Conservation (phyloP, 2,329 filamentous ascomycete species). For the Hymenoscyphus infarciens region DNA sequence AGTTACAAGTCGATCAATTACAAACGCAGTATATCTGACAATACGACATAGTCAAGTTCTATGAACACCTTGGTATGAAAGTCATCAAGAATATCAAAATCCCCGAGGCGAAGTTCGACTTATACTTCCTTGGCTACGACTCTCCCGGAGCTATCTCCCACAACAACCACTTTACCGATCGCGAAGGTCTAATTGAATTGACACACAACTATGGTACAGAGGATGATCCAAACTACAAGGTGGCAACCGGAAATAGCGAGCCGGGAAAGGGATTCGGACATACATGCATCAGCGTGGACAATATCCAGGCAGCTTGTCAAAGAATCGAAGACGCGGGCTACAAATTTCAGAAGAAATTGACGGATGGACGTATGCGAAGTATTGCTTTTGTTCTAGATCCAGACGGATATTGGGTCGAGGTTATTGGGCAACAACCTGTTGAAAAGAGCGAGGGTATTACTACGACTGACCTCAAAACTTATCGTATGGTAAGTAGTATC, state of each 20-base stretch:
- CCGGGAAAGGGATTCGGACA: slow-evolving; percentile 71
- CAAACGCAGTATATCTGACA: slow-evolving; percentile 5
- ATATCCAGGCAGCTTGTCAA: slow-evolving; percentile 85
- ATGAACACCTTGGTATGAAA: slow-evolving; percentile 86
- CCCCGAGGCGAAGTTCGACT: slow-evolving; percentile 86
- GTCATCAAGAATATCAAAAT: slow-evolving; percentile 76
- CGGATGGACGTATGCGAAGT: slow-evolving; percentile 79
- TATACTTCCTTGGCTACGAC: slow-evolving; percentile 94
- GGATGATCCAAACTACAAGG: slow-evolving; percentile 71
- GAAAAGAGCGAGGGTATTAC: slow-evolving; percentile 70
- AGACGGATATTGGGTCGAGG: slow-evolving; percentile 81
- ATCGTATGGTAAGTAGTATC: slow-evolving; percentile 57
- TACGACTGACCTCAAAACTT: slow-evolving; percentile 69
- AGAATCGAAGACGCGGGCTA: slow-evolving; percentile 87
- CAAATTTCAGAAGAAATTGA: slow-evolving; percentile 90
- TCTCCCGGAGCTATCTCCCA: slow-evolving; percentile 68
- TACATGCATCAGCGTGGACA: slow-evolving; percentile 76
- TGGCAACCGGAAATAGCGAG: slow-evolving; percentile 88
- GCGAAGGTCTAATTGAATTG: slow-evolving; percentile 87
- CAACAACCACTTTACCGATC: slow-evolving; percentile 70
- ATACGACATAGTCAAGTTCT: slow-evolving; percentile 71
- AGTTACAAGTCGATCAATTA: not conserved
- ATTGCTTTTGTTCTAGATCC: slow-evolving; percentile 91
- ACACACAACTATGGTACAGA: slow-evolving; percentile 87
- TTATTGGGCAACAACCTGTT: slow-evolving; percentile 68